These are phyloP conservation scores for Metschnikowia matae DNA, from an alignment of 805 yeast genomes.

Conservation along the genomic window DNA sequence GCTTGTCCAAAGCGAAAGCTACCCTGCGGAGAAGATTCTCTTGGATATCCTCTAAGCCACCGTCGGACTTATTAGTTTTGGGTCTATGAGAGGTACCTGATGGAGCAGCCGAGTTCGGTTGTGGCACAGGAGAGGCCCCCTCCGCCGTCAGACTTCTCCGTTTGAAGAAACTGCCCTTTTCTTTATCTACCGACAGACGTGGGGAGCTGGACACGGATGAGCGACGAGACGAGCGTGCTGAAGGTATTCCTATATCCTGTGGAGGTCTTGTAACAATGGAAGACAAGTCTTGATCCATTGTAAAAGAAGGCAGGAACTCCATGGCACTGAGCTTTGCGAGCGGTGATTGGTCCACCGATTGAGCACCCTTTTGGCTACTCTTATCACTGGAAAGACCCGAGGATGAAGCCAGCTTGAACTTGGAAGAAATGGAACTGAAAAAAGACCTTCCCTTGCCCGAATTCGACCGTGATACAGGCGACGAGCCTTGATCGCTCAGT, in stretches of 20 bases:
- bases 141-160: conserved; percentile 16
- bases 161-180: conserved; percentile 16
- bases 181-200: conserved; percentile 14
- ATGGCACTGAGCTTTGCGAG: conserved; percentile 2
- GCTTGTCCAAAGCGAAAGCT: conserved; percentile 70
- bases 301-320: conserved; percentile 4
- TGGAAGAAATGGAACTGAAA: conserved; percentile 38
- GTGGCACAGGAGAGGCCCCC: background rate
- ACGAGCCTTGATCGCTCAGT: background rate
- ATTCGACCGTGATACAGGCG: conserved; percentile 5
- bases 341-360: background rate
- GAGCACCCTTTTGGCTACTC: conserved; percentile 5
- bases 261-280: conserved; percentile 26
- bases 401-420: conserved; percentile 28
- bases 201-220: conserved; percentile 10
- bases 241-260: conserved; percentile 20
- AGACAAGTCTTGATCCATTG: conserved; percentile 21
- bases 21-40: conserved; percentile 53
- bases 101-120: background rate
- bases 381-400: conserved; percentile 6
- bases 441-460: conserved; percentile 19
- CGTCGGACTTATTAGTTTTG: conserved; percentile 37
- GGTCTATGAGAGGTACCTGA: conserved; percentile 31
- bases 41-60: conserved; percentile 33
- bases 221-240: conserved; percentile 9